These are phyloP conservation scores for Marchantia polymorpha DNA, from an alignment of 225 moss, liverwort and hornwort genomes.

Conservation along the genomic window DNA sequence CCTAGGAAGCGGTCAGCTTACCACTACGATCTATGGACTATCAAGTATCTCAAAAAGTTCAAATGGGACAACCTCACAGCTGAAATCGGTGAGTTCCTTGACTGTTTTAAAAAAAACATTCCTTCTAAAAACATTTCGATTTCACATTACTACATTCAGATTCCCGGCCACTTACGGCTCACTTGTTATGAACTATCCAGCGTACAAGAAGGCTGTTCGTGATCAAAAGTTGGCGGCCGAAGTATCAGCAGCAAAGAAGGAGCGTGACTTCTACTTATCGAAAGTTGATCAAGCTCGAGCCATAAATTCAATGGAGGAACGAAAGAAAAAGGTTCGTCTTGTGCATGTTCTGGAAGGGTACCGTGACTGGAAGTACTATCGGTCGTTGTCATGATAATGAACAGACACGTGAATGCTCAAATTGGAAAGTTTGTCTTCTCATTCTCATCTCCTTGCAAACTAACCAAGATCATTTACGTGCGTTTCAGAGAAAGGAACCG, in stretches of 20 bases:
- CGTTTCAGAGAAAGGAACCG: constrained; percentile 52
- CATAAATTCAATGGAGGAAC: constrained; percentile 90
- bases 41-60: constrained; percentile 87
- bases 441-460: background rate
- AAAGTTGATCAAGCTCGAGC: constrained; percentile 95
- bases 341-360: background rate
- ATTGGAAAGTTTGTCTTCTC: background rate
- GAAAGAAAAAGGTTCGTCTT: constrained; percentile 70
- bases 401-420: background rate
- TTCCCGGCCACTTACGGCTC: background rate
- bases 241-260: constrained; percentile 93
- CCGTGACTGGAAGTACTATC: background rate
- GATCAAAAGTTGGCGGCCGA: constrained; percentile 92
- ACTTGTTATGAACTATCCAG: constrained; percentile 37
- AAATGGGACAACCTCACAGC: constrained; percentile 98
- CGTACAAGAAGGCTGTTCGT: constrained; percentile 87
- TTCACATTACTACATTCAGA: background rate
- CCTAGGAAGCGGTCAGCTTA: constrained; percentile 83
- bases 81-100: constrained; percentile 60
- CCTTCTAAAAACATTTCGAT: background rate
- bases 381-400: background rate
- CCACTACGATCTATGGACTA: constrained; percentile 96
- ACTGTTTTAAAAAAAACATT: background rate
- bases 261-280: constrained; percentile 92
- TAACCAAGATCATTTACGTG: background rate